A percentile compares a stretch with the other conserved stretches of the same genome.
Evolutionary conservation across 2,329 filamentous ascomycete genomes (phyloP).

Genomic region (Dactylonectria macrodidyma): DNA sequence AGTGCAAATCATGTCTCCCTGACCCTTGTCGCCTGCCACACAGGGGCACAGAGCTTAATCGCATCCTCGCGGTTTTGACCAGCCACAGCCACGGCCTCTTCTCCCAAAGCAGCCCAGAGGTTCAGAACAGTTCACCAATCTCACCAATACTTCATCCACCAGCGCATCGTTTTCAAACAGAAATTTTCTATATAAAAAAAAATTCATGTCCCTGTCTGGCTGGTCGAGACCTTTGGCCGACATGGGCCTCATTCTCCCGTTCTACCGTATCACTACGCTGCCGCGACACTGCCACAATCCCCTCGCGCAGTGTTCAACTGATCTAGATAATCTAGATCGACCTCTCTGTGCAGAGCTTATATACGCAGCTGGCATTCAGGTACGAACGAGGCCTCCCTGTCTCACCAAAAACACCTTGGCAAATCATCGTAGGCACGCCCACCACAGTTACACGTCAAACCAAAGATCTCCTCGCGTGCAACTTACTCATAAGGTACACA

Average conservation of each 20-base stretch:
- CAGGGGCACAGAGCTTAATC: conserved; percentile 8
- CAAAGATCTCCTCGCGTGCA: not conserved
- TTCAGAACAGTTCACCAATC: too few relatives aligned
- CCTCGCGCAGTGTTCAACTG: not conserved
- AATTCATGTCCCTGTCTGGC: not conserved
- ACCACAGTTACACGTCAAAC: not conserved
- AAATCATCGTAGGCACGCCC: not conserved
- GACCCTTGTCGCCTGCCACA: conserved; percentile 25
- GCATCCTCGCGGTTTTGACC: conserved; percentile 15
- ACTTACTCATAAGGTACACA: not conserved
- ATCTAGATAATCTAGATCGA: not conserved
- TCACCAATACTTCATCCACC: not conserved
- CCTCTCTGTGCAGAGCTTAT: not conserved
- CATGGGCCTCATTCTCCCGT: not conserved
- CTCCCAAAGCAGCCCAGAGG: conserved; percentile 1
- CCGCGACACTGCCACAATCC: not conserved
- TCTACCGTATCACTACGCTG: conserved; percentile 5
- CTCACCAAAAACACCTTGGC: not conserved
- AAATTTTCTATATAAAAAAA: not conserved
- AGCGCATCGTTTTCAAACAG: not conserved
- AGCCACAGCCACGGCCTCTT: conserved; percentile 9
- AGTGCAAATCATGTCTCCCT: conserved; percentile 9
- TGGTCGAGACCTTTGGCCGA: conserved; percentile 1
- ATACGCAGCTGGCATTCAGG: not conserved
- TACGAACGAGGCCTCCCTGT: conserved; percentile 14